Conservation (phyloP, 306 rosid genomes). For the Luffa aegyptiaca region DNA sequence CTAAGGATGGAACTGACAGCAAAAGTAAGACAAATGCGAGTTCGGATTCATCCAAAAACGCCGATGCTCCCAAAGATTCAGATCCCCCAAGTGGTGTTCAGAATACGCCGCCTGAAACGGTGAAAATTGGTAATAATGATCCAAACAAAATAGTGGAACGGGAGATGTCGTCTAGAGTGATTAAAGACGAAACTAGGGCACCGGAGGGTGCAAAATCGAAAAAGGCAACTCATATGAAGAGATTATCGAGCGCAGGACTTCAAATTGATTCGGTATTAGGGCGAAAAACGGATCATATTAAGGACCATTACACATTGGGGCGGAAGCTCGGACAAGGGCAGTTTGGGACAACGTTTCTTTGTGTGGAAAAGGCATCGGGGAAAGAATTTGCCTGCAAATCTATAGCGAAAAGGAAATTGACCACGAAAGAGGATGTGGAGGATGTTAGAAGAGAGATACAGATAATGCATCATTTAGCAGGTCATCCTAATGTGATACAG, state of each 20-base stretch:
- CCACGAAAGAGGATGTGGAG: conserved; percentile 78
- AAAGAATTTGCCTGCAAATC: conserved; percentile 77
- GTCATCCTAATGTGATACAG: conserved; percentile 81
- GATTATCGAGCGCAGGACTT: conserved; percentile 55
- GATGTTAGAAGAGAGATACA: conserved; percentile 91
- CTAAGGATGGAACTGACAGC: conserved; percentile 22
- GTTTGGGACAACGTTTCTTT: conserved; percentile 73
- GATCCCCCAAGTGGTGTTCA: conserved; percentile 29
- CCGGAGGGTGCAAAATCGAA: conserved; percentile 30
- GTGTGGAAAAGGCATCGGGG: conserved; percentile 46
- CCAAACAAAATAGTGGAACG: conserved; percentile 23
- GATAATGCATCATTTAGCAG: conserved; percentile 93
- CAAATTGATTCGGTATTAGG: conserved; percentile 70
- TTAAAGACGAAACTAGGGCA: conserved; percentile 1
- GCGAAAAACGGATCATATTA: conserved; percentile 55
- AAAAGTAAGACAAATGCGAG: conserved; percentile 4
- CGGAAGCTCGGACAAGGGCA: conserved; percentile 90
- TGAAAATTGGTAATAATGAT: conserved; percentile 27
- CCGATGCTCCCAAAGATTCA: neutral
- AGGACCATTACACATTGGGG: conserved; percentile 62
- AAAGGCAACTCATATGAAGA: conserved; percentile 51
- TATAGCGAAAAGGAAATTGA: conserved; percentile 72
- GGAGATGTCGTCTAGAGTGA: conserved; percentile 10
- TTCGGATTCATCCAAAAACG: conserved; percentile 16
- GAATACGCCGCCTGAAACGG: conserved; percentile 52